Evolutionary conservation across 495 filamentous ascomycete species (phyloP), one percentile per base, ranked within the genome.

Genomic region (Penicillium ochrochloron): DNA sequence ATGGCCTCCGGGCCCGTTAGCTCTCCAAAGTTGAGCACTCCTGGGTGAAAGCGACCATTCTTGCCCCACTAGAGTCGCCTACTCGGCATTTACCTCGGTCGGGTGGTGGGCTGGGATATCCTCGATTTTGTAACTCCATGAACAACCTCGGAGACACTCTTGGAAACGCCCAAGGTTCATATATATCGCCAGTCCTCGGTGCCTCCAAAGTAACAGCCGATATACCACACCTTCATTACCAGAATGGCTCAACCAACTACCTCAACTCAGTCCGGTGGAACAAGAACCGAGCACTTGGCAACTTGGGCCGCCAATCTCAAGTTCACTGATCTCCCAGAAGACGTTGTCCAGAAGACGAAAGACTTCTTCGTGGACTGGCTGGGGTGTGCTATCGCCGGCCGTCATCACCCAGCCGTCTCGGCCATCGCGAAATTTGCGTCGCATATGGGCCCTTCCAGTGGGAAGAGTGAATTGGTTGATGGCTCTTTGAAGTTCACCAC

Each of bases 381-480:
- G 3, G 75, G 70, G 27, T 78, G 75, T 62, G 53, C 74, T n/a
- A 71, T 78, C 27, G 75, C 75, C n/a, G 75, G 75, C 8, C 69
- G 75, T 15, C 51, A 66, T 57, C 75, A 78, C 57, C 69, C 74
- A 15, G 75, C 75, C 10, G 69, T 78, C 3, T 52, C 61, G 4
- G 74, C 74, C 11, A 75, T 78, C 17, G 62, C 64, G 15, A 59
- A 53, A 12, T 78, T 73, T 41, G 69, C 72, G 2, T 56, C 53
- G 3, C 64, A 68, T 25, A 78, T 78, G 75, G 75, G 75, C 0
- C 74, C 75, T 9, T 66, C 74, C 0, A 63, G 55, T 41, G 75
- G 75, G 3, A 75, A 70, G 17, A 66, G 74, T 52, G 75, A 78
- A 59, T 19, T 78, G 3, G 60, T 78, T 7, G 73, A 77, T 66